These are phyloP conservation scores for Pisolithus orientalis DNA, from an alignment of 768 basidiomycete genomes.

Conservation along the genomic window DNA sequence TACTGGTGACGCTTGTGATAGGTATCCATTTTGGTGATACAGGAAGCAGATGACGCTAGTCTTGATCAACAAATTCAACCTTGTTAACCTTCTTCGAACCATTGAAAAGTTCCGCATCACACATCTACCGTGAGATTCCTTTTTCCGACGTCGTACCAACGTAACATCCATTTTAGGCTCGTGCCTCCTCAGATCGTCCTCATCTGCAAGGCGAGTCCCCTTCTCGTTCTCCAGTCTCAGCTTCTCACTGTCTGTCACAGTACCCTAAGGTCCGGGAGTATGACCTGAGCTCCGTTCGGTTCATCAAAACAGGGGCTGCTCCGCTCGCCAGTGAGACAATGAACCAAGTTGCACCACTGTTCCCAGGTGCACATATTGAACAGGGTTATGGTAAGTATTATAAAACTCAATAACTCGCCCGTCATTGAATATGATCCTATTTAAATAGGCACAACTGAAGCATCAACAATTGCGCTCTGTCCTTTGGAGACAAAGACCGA, in stretches of 20 bases:
- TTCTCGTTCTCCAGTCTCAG: not conserved
- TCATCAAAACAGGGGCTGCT: slow-evolving; percentile 54
- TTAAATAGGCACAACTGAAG: slow-evolving; percentile 58
- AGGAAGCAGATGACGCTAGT: slow-evolving; percentile 45
- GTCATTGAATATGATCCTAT: not conserved
- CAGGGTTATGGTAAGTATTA: slow-evolving; percentile 51
- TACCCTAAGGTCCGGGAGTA: slow-evolving; percentile 45
- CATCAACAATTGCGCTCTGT: slow-evolving; percentile 47
- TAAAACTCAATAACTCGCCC: too few relatives aligned
- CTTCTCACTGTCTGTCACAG: slow-evolving; percentile 21
- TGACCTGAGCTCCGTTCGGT: slow-evolving; percentile 47
- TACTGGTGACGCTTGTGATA: not conserved
- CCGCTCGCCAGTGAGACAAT: slow-evolving; percentile 56
- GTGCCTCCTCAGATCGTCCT: slow-evolving; percentile 64
- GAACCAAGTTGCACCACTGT: slow-evolving; percentile 34
- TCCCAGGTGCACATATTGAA: slow-evolving; percentile 57
- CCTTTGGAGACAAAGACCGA: slow-evolving; percentile 43
- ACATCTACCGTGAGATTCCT: slow-evolving; percentile 42
- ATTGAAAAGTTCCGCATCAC: slow-evolving; percentile 52
- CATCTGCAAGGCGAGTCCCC: slow-evolving; percentile 53
- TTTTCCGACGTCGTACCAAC: not conserved
- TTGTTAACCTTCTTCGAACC: slow-evolving; percentile 54
- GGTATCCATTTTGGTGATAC: not conserved
- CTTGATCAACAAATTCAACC: slow-evolving; percentile 57
- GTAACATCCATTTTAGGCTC: slow-evolving; percentile 30